phyloP scores from a whole-genome alignment of 768 basidiomycete genomes.

The Auricularia sp. region DNA sequence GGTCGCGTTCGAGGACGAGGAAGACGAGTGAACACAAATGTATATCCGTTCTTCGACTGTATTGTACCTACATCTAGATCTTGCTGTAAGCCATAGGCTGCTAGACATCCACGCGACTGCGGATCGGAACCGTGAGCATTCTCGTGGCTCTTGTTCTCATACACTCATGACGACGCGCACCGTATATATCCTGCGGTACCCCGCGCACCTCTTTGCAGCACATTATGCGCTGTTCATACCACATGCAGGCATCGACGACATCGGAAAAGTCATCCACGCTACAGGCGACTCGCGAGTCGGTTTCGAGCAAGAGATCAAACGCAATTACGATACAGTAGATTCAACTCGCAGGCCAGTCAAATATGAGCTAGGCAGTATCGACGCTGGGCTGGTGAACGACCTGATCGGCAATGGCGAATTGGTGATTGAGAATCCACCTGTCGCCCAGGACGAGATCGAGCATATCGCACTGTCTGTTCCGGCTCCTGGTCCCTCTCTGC shows the following conservation, averaged over 20 bases:
- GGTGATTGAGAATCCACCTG: neutral
- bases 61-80: neutral
- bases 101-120: too few relatives aligned
- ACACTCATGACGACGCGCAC: neutral
- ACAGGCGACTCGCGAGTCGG: neutral
- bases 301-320: conserved; percentile 1
- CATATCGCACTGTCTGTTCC: neutral
- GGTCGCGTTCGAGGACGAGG: conserved; percentile 48
- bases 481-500: neutral
- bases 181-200: neutral
- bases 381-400: neutral
- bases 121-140: too few relatives aligned
- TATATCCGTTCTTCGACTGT: neutral
- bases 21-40: conserved; percentile 41
- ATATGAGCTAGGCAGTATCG: neutral
- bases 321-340: neutral
- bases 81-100: too few relatives aligned
- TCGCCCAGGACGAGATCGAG: neutral
- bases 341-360: neutral
- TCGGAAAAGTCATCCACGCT: neutral
- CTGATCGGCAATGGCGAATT: neutral
- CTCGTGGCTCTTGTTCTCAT: neutral
- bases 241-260: neutral
- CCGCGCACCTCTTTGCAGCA: neutral
- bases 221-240: conserved; percentile 1